Percentiles rank a stretch among this genome's conserved stretches.
Conservation (phyloP, 768 basidiomycete genomes). For the Mycena amicta region DNA sequence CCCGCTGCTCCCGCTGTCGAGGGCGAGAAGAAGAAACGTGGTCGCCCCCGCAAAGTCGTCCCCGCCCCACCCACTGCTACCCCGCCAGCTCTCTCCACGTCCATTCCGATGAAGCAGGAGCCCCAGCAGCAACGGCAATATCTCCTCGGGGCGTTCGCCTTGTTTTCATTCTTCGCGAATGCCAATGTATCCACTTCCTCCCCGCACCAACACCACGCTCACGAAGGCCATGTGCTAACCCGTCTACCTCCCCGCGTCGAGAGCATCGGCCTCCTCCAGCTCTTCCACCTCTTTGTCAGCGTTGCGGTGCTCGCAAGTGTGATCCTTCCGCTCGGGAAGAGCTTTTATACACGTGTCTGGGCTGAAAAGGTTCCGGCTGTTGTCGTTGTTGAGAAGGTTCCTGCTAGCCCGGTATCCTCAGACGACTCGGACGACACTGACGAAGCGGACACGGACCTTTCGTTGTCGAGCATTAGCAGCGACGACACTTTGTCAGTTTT, state of each 20-base stretch:
- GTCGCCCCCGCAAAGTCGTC: slow-evolving; percentile 75
- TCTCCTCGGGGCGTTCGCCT: slow-evolving; percentile 78
- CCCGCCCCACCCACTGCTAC: slow-evolving; percentile 44
- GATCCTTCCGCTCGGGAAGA: slow-evolving; percentile 25
- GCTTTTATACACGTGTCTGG: slow-evolving; percentile 35
- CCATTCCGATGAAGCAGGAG: slow-evolving; percentile 24
- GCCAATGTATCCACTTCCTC: slow-evolving; percentile 48
- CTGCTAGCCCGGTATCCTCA: neutral
- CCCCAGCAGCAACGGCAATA: slow-evolving; percentile 58
- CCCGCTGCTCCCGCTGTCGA: slow-evolving; percentile 30
- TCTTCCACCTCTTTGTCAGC: slow-evolving; percentile 68
- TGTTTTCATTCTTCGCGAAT: slow-evolving; percentile 87
- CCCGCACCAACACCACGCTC: slow-evolving; percentile 44
- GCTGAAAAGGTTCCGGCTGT: slow-evolving; percentile 11
- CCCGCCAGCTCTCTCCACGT: slow-evolving; percentile 26
- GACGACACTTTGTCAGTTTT: slow-evolving; percentile 6
- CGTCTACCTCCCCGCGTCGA: slow-evolving; percentile 29
- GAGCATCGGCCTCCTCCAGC: slow-evolving; percentile 56
- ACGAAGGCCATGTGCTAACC: slow-evolving; percentile 61
- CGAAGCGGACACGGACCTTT: slow-evolving; percentile 10
- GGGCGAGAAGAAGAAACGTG: slow-evolving; percentile 80
- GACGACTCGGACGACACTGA: slow-evolving; percentile 12
- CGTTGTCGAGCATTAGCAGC: slow-evolving; percentile 14
- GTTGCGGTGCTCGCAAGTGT: slow-evolving; percentile 62
- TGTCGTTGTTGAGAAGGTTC: neutral